Percentiles rank a stretch among this genome's conserved stretches.
Conservation (phyloP, 192 early-diverging fungal genomes). For the Allomyces javanicus region DNA sequence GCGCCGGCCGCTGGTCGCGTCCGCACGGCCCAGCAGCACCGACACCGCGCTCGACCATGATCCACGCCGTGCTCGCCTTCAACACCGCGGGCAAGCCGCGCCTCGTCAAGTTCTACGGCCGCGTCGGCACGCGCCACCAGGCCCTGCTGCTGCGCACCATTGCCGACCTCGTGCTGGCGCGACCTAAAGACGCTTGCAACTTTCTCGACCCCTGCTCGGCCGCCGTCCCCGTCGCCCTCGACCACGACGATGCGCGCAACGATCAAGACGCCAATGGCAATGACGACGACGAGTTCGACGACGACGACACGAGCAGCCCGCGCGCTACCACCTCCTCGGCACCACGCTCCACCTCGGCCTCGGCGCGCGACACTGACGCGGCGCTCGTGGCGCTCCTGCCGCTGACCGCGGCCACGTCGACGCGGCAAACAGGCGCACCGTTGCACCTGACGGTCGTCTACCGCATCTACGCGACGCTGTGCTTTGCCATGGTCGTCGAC, state of each 20-base stretch:
- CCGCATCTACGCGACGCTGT: conserved; percentile 90
- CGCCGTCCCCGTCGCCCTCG: neutral
- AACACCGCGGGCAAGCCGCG: conserved; percentile 94
- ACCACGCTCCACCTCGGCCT: conserved; percentile 56
- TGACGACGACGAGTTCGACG: conserved; percentile 68
- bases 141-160: neutral
- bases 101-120: conserved; percentile 82
- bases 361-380: conserved; percentile 33
- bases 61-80: conserved; percentile 96
- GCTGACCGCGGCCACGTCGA: no score
- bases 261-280: conserved; percentile 42
- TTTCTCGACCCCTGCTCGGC: neutral
- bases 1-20: no score
- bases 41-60: conserved; percentile 23
- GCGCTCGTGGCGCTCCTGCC: no score
- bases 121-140: conserved; percentile 35
- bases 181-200: neutral
- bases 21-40: no score
- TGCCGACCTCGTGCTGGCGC: neutral
- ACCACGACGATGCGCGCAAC: neutral
- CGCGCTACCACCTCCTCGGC: conserved; percentile 83
- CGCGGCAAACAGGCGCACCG: no score
- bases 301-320: conserved; percentile 70
- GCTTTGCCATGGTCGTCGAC: conserved; percentile 95
- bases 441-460: conserved; percentile 48